Percentiles rank a stretch among this genome's conserved stretches.
Conservation (phyloP, 2,329 filamentous ascomycete species). For the Beauveria sp. region DNA sequence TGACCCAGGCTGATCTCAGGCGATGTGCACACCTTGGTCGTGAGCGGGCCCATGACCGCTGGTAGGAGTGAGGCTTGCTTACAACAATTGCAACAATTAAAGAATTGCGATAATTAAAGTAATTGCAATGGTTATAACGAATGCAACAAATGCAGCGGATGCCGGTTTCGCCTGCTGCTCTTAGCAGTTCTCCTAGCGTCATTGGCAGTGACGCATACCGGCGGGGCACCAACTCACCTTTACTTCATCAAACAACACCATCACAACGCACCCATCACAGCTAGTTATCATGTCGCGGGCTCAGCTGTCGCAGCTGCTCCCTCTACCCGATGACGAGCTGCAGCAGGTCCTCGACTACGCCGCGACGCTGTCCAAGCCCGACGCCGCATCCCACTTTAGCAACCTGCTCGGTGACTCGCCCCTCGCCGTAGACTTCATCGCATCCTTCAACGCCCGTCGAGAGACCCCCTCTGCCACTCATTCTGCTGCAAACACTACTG, state of each 20-base stretch:
- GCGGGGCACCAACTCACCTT: neutral
- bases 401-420: constrained; percentile 84
- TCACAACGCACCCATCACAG: neutral
- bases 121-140: too few relatives aligned
- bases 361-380: constrained; percentile 64
- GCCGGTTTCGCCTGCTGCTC: neutral
- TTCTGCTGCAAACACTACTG: constrained; percentile 17
- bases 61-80: neutral
- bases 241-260: neutral
- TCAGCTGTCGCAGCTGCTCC: constrained; percentile 72
- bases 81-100: too few relatives aligned
- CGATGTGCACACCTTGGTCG: neutral
- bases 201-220: constrained; percentile 8
- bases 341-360: constrained; percentile 80
- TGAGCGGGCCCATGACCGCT: neutral
- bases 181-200: neutral
- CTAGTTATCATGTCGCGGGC: constrained; percentile 43
- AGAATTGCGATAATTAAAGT: too few relatives aligned
- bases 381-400: constrained; percentile 76
- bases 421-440: constrained; percentile 67
- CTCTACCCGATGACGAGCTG: constrained; percentile 76
- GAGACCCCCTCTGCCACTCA: constrained; percentile 27
- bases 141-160: too few relatives aligned
- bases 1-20: neutral
- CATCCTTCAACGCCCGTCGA: constrained; percentile 68